Evolutionary conservation across 148 eudicot species (phyloP), one percentile per base, ranked within the genome.

Genomic region (Rhododendron henanense): DNA sequence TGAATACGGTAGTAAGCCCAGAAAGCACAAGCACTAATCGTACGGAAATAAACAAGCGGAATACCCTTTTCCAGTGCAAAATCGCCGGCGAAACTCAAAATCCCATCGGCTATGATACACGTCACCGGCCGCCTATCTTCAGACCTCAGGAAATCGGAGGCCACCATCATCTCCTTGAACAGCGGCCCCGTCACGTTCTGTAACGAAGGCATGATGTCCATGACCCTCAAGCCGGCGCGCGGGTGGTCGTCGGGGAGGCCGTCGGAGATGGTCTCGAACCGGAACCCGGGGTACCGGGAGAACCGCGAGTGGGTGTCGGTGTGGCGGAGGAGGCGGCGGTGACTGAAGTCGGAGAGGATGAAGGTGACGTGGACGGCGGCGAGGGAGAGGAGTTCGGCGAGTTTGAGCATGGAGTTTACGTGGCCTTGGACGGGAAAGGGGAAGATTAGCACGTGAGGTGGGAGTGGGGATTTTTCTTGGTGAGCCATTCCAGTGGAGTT

Each of bases 401-500:
- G 89, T 21, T 87, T 90, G 71, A 91, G 86, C 87, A 88, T 87
- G 67, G 88, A 85, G 65, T 78, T 91, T 41, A 91, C 87, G n/a
- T 90, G 91, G 19, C 93, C 93, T 85, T 90, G 93, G 28, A 85
- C 10, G 23, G 93, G 93, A 11, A 87, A 79, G 3, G 91, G 93
- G 10, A 91, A 88, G 50, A 91, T 77, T 10, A 91, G 39, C 23
- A 88, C 87, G 59, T 88, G 90, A 31, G 91, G 80, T 37, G 50
- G 50, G 35, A 63, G 73, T 11, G 31, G 18, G 7, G 31, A 35
- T 3, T 41, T 2, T 31, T 37, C 3, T 1, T 35, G 44, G 65
- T 19, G 35, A 51, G 8, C 69, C 73, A 82, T 82, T 23, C 10
- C 21, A 19, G 39, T 35, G 0, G 31, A 21, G 71, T 71, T 71